Conservation (phyloP, 805 yeast genomes). For the Nakazawaea siamensis region DNA sequence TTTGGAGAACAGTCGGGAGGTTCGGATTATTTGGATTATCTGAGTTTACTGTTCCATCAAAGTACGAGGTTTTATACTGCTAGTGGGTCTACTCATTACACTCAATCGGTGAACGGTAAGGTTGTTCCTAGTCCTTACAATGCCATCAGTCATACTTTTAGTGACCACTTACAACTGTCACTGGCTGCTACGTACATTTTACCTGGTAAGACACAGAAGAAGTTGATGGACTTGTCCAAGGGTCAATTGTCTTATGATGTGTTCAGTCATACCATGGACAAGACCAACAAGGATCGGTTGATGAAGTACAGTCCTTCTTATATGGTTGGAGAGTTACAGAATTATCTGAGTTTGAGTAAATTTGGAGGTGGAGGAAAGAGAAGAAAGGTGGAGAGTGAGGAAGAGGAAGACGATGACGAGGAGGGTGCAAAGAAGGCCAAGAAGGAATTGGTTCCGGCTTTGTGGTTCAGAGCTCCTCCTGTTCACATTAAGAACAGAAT, state of each 20-base stretch:
- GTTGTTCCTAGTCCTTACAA: conserved; percentile 9
- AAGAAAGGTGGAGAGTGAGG: conserved; percentile 11
- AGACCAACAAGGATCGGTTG: conserved; percentile 8
- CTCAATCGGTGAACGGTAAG: conserved; percentile 3
- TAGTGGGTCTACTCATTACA: too few species aligned
- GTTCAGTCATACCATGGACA: conserved; percentile 5
- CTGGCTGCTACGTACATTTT: conserved; percentile 4
- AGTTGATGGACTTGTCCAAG: conserved; percentile 1
- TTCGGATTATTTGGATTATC: too few species aligned
- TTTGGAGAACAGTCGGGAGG: too few species aligned
- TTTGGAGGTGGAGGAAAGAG: conserved; percentile 2
- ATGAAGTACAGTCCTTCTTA: conserved; percentile 4
- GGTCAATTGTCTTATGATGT: background rate
- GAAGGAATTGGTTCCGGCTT: conserved; percentile 23
- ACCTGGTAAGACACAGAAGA: conserved; percentile 6
- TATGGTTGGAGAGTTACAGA: conserved; percentile 6
- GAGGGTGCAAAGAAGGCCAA: conserved; percentile 16
- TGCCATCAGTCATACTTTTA: conserved; percentile 3
- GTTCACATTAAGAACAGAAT: conserved; percentile 34
- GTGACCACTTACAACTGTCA: conserved; percentile 5
- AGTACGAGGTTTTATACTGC: too few species aligned
- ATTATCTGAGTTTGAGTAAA: conserved; percentile 3
- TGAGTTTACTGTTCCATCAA: too few species aligned
- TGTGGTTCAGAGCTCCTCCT: conserved; percentile 71
- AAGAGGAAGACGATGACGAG: conserved; percentile 23